Base-by-base conservation (phyloP, 1,139 yeast genomes). In the Kurtzmaniella quercitrusa region DNA sequence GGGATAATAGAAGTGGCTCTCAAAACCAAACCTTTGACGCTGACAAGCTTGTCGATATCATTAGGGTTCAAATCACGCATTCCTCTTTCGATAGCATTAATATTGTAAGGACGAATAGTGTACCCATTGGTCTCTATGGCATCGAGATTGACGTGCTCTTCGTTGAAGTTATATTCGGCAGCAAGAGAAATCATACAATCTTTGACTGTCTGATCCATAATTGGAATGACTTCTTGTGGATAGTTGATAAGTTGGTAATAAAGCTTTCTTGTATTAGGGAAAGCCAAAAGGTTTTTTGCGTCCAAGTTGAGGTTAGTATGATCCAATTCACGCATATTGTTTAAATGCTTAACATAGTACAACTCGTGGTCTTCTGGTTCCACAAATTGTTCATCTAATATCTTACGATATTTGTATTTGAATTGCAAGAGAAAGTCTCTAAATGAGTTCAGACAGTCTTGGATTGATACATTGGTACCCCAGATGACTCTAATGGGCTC, bases 391-490 rank as follows among this genome's bases (percentile, higher is more conserved):
- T 68, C 69, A 19, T 72, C 79, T 50, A 74, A 59, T 14, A 66
- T 65, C 56, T 78, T 80, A 50, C 98, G 76, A 63, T 87, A 83
- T 55, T 84, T 87, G 64, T 76, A 69, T 60, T 88, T 88, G 73
- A 88, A 93, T 18, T 85, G 78, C 80, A 86, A 82, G 55, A 93
- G 67, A 53, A 93, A 94, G 50, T 84, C 84, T 50, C 95, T 75
- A 66, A 93, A 93, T 41, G 78, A 74, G 51, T 80, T 83, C 42
- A 88, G 78, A 54, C 93, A 84, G 56, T 93, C 96, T 55, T 82
- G 87, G 54, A 94, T 89, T 36, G 95, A 85, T 23, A 93, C 96
- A 59, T 93, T 91, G 2, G 99, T 93, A 61, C 99, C 99, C 99
- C 99, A 93, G 56, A 93, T 91, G 44, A 93, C 95, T 57, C 95